Evolutionary conservation across 2,329 filamentous ascomycete species (phyloP), one percentile per base, ranked within the genome.

Genomic region (Leptoxyphium fumago): DNA sequence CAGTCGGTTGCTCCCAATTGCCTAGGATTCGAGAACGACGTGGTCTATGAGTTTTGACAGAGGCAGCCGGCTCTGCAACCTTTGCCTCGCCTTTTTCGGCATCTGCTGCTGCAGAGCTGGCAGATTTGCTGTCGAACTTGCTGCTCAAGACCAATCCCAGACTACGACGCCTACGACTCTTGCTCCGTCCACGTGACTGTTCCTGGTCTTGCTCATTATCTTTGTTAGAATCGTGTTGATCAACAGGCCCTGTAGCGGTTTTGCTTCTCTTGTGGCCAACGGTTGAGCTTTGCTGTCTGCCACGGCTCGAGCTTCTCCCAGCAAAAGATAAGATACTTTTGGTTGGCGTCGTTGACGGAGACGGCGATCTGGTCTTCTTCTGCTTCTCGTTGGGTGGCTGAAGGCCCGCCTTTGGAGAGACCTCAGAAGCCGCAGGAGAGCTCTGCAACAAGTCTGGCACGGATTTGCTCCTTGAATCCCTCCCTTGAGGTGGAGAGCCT

Each of bases 201-300:
- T 47, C 40, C 46, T 51, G 11, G 47, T 47, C 14, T 40, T 43
- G 13, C 47, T 44, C n/a, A 32, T 18, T 30, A 46, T 40, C 9
- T 21, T 39, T 14, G 39, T 38, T 21, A 36, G 40, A 10, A 21
- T 17, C 39, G 43, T 45, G 44, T 34, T 41, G 41, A 11, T 11
- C 32, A 26, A 42, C 39, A 26, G 42, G 26, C 30, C 48, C 48
- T 17, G 43, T 38, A 18, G 46, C 39, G 21, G 50, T 47, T 42
- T 50, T 47, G 40, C 49, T 50, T 14, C 47, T 46, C 21, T 43
- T 48, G 17, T 48, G 44, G 28, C 45, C 48, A 29, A 49, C 49
- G 46, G 50, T 54, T 39, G 50, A 54, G 48, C 50, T 28, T 48
- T 52, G 48, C 53, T 48, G 54, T 46, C 57, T 41, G 46, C 50